phyloP scores from a whole-genome alignment of 768 basidiomycete genomes.

The Arthromyces matolae region DNA sequence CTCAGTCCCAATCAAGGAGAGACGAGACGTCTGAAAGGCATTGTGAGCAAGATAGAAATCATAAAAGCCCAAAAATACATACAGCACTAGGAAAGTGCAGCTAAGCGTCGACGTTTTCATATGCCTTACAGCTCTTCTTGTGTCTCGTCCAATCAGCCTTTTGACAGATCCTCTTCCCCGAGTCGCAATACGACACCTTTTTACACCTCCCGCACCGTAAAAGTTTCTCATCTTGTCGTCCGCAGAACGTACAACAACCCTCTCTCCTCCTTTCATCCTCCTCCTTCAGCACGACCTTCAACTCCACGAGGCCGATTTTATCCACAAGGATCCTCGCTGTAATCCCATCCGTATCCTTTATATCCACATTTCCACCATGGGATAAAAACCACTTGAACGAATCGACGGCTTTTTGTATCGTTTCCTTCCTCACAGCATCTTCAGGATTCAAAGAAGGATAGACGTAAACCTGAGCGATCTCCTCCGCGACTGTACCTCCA shows the following conservation, averaged over 20 bases:
- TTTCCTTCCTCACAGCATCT: constrained; percentile 21
- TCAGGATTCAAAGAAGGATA: constrained; percentile 13
- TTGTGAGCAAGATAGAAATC: too few species aligned
- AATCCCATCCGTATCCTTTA: constrained; percentile 37
- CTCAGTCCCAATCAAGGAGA: too few species aligned
- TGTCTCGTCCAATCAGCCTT: constrained; percentile 38
- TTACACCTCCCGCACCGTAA: constrained; percentile 33
- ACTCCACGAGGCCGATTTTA: constrained; percentile 7
- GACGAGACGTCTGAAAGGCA: too few species aligned
- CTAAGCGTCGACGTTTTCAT: too few species aligned
- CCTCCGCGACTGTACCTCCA: constrained; percentile 36
- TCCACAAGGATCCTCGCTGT: constrained; percentile 24
- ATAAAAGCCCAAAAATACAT: too few species aligned
- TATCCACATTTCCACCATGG: constrained; percentile 40
- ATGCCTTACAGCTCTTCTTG: constrained; percentile 31
- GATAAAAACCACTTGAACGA: constrained; percentile 37
- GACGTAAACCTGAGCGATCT: constrained; percentile 31
- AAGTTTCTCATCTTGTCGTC: constrained; percentile 25
- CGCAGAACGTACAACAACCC: constrained; percentile 34
- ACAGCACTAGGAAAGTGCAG: too few species aligned
- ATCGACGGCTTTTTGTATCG: too few species aligned
- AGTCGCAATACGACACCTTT: constrained; percentile 30
- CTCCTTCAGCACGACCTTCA: constrained; percentile 20
- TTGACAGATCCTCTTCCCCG: constrained; percentile 30
- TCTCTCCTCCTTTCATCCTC: constrained; percentile 31